Conservation (phyloP, 1,139 yeast species). For the Geotrichum histeridarum region DNA sequence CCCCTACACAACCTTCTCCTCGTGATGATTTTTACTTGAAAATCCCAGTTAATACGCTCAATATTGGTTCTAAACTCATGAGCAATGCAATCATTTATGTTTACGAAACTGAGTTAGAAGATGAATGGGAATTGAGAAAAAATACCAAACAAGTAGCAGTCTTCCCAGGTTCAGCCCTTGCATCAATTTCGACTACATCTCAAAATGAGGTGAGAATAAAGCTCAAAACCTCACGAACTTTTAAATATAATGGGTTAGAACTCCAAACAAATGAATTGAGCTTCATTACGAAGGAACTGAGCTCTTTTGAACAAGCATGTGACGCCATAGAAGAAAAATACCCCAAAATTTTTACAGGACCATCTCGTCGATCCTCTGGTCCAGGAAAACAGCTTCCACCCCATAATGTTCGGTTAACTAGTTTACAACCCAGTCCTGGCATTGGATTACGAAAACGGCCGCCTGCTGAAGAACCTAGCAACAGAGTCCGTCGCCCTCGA, state of each 20-base stretch:
- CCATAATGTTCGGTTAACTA: neutral
- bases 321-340: neutral
- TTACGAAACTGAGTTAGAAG: no score
- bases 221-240: neutral
- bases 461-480: neutral
- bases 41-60: no score
- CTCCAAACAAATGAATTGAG: neutral
- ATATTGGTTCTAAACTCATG: no score
- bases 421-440: neutral
- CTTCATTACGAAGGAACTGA: neutral
- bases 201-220: no score
- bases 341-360: neutral
- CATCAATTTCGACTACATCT: no score
- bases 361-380: neutral
- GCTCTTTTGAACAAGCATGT: neutral
- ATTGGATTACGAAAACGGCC: neutral
- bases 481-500: slow-evolving; percentile 1
- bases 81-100: no score
- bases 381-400: neutral
- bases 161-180: no score
- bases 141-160: no score
- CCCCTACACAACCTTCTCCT: no score
- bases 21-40: no score
- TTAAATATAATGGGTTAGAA: neutral
- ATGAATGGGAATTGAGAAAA: no score